Conservation (phyloP, 345 rosid genomes). For the Hirschfeldia incana region DNA sequence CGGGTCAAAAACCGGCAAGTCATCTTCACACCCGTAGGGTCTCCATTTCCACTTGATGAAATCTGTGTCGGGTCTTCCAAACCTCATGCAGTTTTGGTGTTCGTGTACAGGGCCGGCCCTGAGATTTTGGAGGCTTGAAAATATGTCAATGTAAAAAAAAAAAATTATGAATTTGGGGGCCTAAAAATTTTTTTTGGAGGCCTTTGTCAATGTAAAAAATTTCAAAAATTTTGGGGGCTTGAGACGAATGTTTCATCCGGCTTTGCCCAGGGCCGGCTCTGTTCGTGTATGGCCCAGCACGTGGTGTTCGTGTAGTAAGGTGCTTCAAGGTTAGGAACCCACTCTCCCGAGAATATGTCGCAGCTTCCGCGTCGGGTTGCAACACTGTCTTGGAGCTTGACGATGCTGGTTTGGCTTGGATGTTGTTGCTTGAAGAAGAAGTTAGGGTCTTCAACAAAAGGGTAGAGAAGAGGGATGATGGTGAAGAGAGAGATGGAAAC, state of each 20-base stretch:
- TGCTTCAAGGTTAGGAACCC: slow-evolving; percentile 69
- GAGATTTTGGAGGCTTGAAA: too few species aligned
- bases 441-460: slow-evolving; percentile 42
- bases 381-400: slow-evolving; percentile 23
- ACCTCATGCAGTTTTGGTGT: slow-evolving; percentile 92
- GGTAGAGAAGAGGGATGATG: slow-evolving; percentile 39
- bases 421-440: slow-evolving; percentile 37
- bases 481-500: slow-evolving; percentile 33
- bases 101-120: too few species aligned
- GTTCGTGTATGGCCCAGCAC: slow-evolving; percentile 96
- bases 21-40: slow-evolving; percentile 62
- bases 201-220: too few species aligned
- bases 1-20: slow-evolving; percentile 67
- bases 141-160: too few species aligned
- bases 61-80: slow-evolving; percentile 73
- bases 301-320: slow-evolving; percentile 88
- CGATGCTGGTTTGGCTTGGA: slow-evolving; percentile 27
- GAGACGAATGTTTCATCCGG: too few species aligned
- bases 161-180: too few species aligned
- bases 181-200: too few species aligned
- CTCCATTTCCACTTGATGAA: slow-evolving; percentile 87
- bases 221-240: too few species aligned
- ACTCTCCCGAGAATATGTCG: slow-evolving; percentile 78
- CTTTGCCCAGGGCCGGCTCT: too few species aligned
- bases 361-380: slow-evolving; percentile 31